These are phyloP conservation scores for Agaricus subrufescens DNA, from an alignment of 768 basidiomycete species.

Conservation along the genomic window DNA sequence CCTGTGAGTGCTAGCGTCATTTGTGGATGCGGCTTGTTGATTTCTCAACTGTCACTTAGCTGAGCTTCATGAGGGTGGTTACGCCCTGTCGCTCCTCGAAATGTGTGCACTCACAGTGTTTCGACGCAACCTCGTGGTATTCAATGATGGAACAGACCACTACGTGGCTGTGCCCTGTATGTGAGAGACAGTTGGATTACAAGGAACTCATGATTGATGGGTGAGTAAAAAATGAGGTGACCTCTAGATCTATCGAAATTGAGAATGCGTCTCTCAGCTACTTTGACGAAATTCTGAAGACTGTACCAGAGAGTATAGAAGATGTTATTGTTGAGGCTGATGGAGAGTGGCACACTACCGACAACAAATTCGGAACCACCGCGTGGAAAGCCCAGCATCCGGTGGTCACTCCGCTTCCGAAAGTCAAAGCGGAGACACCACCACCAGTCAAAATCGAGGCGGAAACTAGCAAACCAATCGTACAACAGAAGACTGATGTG, in stretches of 20 bases:
- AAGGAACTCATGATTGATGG: constrained; percentile 91
- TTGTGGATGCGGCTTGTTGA: neutral
- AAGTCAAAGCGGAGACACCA: constrained; percentile 25
- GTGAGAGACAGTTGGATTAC: constrained; percentile 71
- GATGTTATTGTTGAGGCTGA: constrained; percentile 93
- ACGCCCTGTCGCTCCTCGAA: constrained; percentile 83
- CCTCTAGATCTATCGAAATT: neutral
- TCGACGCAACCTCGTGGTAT: constrained; percentile 93
- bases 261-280: constrained; percentile 46
- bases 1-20: constrained; percentile 55
- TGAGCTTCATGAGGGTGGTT: constrained; percentile 82
- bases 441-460: constrained; percentile 22
- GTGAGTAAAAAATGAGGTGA: constrained; percentile 32
- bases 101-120: constrained; percentile 92
- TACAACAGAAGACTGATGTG: constrained; percentile 40
- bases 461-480: constrained; percentile 28
- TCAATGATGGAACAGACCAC: constrained; percentile 95
- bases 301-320: constrained; percentile 76
- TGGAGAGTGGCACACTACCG: constrained; percentile 93
- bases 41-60: constrained; percentile 32
- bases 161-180: constrained; percentile 93
- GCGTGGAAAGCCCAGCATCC: constrained; percentile 64
- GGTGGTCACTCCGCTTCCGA: constrained; percentile 20
- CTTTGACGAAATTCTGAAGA: constrained; percentile 78
- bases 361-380: constrained; percentile 76